Evolutionary conservation across 495 filamentous ascomycete genomes (phyloP).

Genomic region (Xylaria palmicola): DNA sequence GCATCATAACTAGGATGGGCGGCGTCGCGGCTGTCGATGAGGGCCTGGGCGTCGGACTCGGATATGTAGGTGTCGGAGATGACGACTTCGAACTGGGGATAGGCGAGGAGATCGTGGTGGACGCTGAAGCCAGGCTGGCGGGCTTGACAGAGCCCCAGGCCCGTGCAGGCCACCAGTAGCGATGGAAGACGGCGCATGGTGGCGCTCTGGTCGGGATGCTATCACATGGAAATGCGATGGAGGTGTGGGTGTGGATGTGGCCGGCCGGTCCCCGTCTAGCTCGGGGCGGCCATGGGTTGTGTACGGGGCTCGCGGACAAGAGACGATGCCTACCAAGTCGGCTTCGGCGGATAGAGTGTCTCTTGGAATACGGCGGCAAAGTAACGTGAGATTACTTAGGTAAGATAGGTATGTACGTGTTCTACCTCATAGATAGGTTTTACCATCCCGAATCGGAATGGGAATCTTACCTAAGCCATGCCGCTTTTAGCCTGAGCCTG

Average conservation of each 20-base stretch:
- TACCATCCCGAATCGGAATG: no score
- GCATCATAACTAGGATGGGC: slow-evolving; percentile 31
- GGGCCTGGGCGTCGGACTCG: slow-evolving; percentile 63
- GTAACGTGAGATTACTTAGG: no score
- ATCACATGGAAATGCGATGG: slow-evolving; percentile 27
- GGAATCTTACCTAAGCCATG: no score
- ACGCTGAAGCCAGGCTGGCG: slow-evolving; percentile 57
- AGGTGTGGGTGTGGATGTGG: not conserved
- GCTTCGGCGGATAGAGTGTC: no score
- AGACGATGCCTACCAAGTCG: no score
- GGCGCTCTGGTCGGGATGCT: slow-evolving; percentile 36
- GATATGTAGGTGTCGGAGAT: slow-evolving; percentile 75
- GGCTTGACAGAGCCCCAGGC: slow-evolving; percentile 34
- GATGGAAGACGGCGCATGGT: slow-evolving; percentile 48
- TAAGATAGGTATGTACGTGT: no score
- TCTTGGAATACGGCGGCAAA: no score
- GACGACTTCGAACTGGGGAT: slow-evolving; percentile 87
- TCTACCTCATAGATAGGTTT: no score
- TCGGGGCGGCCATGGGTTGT: not conserved
- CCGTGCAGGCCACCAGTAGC: slow-evolving; percentile 36
- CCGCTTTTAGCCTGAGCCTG: no score
- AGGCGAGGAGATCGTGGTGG: slow-evolving; percentile 87
- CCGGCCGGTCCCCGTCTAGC: not conserved
- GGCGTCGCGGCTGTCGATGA: slow-evolving; percentile 44
- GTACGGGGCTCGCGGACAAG: no score